Base-by-base conservation (phyloP, 805 yeast genomes). In the Zygosaccharomyces kombuchaensis region DNA sequence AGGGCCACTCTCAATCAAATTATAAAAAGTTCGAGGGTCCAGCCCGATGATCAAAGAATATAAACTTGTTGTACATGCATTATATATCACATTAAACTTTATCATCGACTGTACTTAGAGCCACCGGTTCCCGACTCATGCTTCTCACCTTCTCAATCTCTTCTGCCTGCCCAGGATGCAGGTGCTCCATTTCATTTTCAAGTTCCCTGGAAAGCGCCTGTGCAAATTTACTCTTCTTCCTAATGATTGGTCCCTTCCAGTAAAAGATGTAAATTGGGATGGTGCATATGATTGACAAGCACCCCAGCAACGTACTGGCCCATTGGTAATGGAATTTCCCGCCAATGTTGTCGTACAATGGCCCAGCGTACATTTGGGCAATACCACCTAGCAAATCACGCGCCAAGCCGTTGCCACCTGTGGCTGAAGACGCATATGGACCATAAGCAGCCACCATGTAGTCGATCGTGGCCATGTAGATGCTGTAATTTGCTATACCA, bases 371-470 rank as follows among this genome's bases (percentile, higher is more conserved):
- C 45, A 42, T 42, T n/a, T 38, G 40, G 3, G 45, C 45, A 25
- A 42, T 36, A 42, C 45, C 45, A 35, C 45, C 37, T 23, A 42
- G 27, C 25, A 42, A 36, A 26, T 42, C 45, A 42, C 45, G 45
- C 13, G 45, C 45, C 34, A 42, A 29, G 16, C 45, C 45, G 27
- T 42, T 42, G 30, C 45, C 45, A 42, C 45, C 45, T 12, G 45
- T 42, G 21, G 45, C 45, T 12, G 45, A 42, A 26, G 45, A 42
- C 16, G 45, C 45, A 29, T 42, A 42, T 12, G 45, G 45, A 35
- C 45, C 45, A 19, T 42, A 42, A 26, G 45, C 45, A 8, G 45
- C 45, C 16, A 42, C 45, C 45, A 42, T 42, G 27, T 42, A 42
- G 26, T 42, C 45, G 17, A 42, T 42, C 4, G 45, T 42, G 9